Evolutionary conservation across 1,139 yeast genomes (phyloP), one percentile per base, ranked within the genome.

Genomic region (Petasospora fabianii): DNA sequence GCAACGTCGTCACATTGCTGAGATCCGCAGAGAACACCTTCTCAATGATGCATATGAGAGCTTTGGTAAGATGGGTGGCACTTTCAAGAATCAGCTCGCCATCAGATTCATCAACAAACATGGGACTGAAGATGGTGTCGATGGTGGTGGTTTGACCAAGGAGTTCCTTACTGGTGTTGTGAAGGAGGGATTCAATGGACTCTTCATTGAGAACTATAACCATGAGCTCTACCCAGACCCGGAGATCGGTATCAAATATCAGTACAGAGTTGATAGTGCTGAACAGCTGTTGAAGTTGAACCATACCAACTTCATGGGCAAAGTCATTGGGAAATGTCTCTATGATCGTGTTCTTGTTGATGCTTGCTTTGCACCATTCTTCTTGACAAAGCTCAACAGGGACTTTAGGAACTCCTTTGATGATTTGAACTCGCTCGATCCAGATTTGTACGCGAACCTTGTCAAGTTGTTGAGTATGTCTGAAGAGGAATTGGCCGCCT

Each of bases 71-170:
- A 50, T 67, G 15, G 76, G 78, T 0, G 58, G 65, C 6, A 65
- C 66, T 14, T 74, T 92, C 58, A 86, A 84, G 53, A 59, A 72
- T 18, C 71, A 68, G 27, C 61, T 90, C 13, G 67, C 75, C 3
- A 88, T 92, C 4, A 71, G 73, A 6, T 88, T 92, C 54, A 67
- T 66, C 36, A 84, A 85, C 54, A 76, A 81, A 43, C 75, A 81
- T 60, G 96, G 95, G 1, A 77, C 74, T 20, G 74, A 68, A 31
- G 73, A 67, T 1, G 98, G 98, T 1, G 83, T 92, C 39, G 98
- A 92, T 61, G 98, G 98, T 5, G 98, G 98, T 10, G 98, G 98
- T 2, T 68, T 92, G 17, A 90, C 97, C 0, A 90, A 92, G 58
- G 98, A 92, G 54, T 81, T 92, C 50, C 64, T 92, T 40, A 87